These are phyloP conservation scores for Candida jianshihensis DNA, from an alignment of 805 yeast species.

Conservation along the genomic window DNA sequence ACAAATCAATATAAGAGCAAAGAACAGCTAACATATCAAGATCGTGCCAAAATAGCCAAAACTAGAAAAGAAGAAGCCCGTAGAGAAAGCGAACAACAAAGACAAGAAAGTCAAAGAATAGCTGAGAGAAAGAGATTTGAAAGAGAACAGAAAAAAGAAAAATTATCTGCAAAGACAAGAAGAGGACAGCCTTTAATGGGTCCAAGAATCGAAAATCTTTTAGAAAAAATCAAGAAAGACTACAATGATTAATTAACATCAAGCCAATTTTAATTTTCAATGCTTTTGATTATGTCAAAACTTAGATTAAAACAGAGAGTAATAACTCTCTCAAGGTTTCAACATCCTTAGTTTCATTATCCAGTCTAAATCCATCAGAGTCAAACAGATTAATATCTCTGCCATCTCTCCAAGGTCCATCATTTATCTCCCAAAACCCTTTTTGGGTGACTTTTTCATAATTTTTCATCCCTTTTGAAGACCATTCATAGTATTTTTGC, in stretches of 20 bases:
- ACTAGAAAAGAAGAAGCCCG: conserved; percentile 27
- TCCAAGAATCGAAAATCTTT: conserved; percentile 70
- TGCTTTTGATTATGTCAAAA: not conserved
- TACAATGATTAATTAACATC: conserved; percentile 3
- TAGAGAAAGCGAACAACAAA: conserved; percentile 27
- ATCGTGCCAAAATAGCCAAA: conserved; percentile 30
- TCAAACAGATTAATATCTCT: conserved; percentile 14
- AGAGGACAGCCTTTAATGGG: conserved; percentile 90
- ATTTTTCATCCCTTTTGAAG: not conserved
- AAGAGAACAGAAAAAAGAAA: conserved; percentile 38
- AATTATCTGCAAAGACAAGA: conserved; percentile 48
- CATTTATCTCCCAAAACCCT: conserved; percentile 17
- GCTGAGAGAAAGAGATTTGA: conserved; percentile 34
- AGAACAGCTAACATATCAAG: conserved; percentile 26
- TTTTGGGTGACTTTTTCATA: conserved; percentile 11
- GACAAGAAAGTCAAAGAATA: conserved; percentile 32
- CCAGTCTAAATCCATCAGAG: conserved; percentile 4
- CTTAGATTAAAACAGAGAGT: conserved; percentile 8
- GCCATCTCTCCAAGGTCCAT: conserved; percentile 10
- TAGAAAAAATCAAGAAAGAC: conserved; percentile 67
- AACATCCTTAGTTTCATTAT: conserved; percentile 1
- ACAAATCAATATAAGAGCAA: conserved; percentile 3
- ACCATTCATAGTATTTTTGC: not conserved
- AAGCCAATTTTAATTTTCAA: not conserved
- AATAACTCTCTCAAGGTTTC: conserved; percentile 6